Percentiles rank a stretch among this genome's conserved stretches.
Conservation (phyloP, 164 flowering plant genomes). For the Protea cynaroides region DNA sequence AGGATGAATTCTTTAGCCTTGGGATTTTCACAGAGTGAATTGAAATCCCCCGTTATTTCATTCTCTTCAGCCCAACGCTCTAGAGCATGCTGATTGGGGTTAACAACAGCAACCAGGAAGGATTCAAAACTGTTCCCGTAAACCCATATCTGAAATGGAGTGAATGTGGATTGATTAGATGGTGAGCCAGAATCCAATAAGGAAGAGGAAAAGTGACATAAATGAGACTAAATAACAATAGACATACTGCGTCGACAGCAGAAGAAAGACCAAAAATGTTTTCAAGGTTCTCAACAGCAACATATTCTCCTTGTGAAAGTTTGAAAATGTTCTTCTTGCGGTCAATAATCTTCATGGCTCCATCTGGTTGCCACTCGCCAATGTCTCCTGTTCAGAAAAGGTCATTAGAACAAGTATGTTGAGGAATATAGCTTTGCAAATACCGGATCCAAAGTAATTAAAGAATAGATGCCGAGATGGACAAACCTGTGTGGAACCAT, state of each 20-base stretch:
- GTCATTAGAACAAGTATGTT: constrained; percentile 7
- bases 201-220: too few species aligned
- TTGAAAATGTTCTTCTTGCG: constrained; percentile 97
- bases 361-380: constrained; percentile 97
- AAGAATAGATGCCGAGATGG: background rate
- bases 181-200: background rate
- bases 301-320: constrained; percentile 99
- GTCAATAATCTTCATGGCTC: constrained; percentile 92
- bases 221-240: too few species aligned
- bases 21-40: constrained; percentile 64
- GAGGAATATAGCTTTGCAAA: constrained; percentile 3
- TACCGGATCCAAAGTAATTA: background rate
- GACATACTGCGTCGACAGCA: constrained; percentile 68
- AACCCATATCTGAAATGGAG: constrained; percentile 77
- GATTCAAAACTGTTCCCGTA: constrained; percentile 95
- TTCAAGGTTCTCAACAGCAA: constrained; percentile 95
- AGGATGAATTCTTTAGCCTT: constrained; percentile 69
- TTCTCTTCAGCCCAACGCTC: constrained; percentile 63
- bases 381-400: constrained; percentile 60
- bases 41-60: constrained; percentile 60
- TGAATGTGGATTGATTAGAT: background rate
- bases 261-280: constrained; percentile 62
- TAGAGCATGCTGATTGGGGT: constrained; percentile 68
- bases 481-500: constrained; percentile 96
- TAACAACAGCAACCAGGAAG: constrained; percentile 80